Evolutionary conservation across 1,284 basidiomycete species (phyloP).

Genomic region (Athelia psychrophila): DNA sequence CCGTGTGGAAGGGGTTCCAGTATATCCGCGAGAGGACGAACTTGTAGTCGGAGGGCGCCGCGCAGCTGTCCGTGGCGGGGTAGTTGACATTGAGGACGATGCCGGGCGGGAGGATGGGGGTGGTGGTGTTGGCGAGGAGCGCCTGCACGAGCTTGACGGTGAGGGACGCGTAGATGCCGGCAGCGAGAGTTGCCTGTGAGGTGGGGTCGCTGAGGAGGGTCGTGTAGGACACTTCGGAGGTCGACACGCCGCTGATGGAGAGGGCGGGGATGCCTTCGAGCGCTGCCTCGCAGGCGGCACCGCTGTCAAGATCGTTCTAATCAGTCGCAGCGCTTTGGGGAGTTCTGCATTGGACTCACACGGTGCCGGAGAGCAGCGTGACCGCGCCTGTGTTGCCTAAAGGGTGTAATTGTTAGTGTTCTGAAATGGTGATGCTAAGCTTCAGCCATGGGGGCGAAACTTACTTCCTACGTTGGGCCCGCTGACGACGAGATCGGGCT

Average conservation of each 20-base stretch:
- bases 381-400: slow-evolving; percentile 38
- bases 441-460: slow-evolving; percentile 7
- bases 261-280: slow-evolving; percentile 45
- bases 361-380: slow-evolving; percentile 40
- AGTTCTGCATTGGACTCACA: slow-evolving; percentile 30
- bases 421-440: too few species aligned
- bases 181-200: slow-evolving; percentile 30
- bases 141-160: slow-evolving; percentile 35
- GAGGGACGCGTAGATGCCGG: slow-evolving; percentile 40
- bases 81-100: slow-evolving; percentile 52
- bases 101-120: slow-evolving; percentile 34
- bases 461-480: slow-evolving; percentile 51
- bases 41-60: slow-evolving; percentile 31
- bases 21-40: slow-evolving; percentile 46
- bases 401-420: too few species aligned
- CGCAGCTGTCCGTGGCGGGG: slow-evolving; percentile 36
- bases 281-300: slow-evolving; percentile 45
- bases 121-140: slow-evolving; percentile 25
- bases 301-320: slow-evolving; percentile 25
- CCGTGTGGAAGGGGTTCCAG: slow-evolving; percentile 24
- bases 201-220: slow-evolving; percentile 34
- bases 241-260: slow-evolving; percentile 44
- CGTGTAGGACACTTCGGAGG: slow-evolving; percentile 42
- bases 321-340: neutral
- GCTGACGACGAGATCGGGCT: slow-evolving; percentile 50